A percentile compares a stretch with the other conserved stretches of the same genome.
Evolutionary conservation across 1,139 yeast species (phyloP).

Genomic region (Pichia cactophila): DNA sequence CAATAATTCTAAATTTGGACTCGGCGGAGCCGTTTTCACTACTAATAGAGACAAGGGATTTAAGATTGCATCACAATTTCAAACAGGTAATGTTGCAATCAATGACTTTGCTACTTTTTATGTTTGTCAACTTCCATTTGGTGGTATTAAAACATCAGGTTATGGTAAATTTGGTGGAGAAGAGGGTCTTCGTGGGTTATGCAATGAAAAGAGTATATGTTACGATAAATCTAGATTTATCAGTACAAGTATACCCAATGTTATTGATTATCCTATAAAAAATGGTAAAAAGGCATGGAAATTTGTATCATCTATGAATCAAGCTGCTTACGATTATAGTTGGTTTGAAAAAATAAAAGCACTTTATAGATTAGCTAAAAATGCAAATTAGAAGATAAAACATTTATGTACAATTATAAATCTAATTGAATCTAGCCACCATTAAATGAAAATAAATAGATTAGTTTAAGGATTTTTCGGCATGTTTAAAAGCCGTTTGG

Average conservation of each 20-base stretch:
- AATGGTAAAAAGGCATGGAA: slow-evolving; percentile 81
- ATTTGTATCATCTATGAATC: slow-evolving; percentile 72
- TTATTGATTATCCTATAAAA: slow-evolving; percentile 83
- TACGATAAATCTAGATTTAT: slow-evolving; percentile 74
- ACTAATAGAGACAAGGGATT: slow-evolving; percentile 46
- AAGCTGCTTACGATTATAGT: slow-evolving; percentile 78
- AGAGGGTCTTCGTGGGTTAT: slow-evolving; percentile 86
- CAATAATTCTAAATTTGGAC: slow-evolving; percentile 80
- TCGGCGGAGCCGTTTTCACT: slow-evolving; percentile 80
- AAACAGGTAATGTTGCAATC: slow-evolving; percentile 88
- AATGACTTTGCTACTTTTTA: slow-evolving; percentile 96
- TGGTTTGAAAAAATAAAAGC: slow-evolving; percentile 60
- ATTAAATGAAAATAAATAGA: neutral
- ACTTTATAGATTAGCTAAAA: slow-evolving; percentile 41
- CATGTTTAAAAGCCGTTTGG: slow-evolving; percentile 48
- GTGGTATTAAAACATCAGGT: slow-evolving; percentile 88
- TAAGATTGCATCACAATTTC: slow-evolving; percentile 52
- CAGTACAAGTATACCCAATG: slow-evolving; percentile 76
- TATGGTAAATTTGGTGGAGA: slow-evolving; percentile 97
- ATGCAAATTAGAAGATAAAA: slow-evolving; percentile 20
- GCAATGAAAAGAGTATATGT: slow-evolving; percentile 79
- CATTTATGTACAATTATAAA: neutral
- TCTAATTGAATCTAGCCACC: neutral
- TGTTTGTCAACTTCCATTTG: slow-evolving; percentile 93
- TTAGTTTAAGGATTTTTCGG: slow-evolving; percentile 35